These are phyloP conservation scores for Zygosaccharomyces sapae DNA, from an alignment of 1,139 yeast species.

Conservation along the genomic window DNA sequence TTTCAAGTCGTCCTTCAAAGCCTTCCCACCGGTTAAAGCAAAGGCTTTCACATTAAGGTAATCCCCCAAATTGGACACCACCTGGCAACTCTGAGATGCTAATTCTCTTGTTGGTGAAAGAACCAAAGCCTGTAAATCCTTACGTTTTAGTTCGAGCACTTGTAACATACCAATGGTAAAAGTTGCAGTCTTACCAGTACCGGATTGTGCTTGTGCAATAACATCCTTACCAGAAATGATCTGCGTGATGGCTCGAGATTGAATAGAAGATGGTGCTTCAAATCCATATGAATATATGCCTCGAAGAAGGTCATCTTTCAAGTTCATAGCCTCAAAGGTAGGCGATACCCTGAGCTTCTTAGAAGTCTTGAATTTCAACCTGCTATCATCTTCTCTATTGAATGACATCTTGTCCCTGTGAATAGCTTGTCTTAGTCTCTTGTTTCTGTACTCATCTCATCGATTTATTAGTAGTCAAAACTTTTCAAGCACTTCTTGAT, in stretches of 20 bases:
- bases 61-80: constrained; percentile 78
- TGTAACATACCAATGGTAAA: constrained; percentile 89
- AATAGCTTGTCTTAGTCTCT: constrained; percentile 1
- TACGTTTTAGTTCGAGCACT: constrained; percentile 61
- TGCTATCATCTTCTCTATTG: constrained; percentile 54
- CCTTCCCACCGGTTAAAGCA: constrained; percentile 92
- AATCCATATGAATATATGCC: constrained; percentile 92
- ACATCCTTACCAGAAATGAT: constrained; percentile 88
- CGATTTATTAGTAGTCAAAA: constrained; percentile 3
- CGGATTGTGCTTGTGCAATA: constrained; percentile 97
- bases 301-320: constrained; percentile 60
- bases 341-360: constrained; percentile 59
- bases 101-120: constrained; percentile 93
- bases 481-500: constrained; percentile 10
- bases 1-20: constrained; percentile 74
- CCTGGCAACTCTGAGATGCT: constrained; percentile 84
- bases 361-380: constrained; percentile 58
- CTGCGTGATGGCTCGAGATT: constrained; percentile 89
- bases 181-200: constrained; percentile 98
- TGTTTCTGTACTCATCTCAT: constrained; percentile 10
- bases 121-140: constrained; percentile 72
- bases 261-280: constrained; percentile 92
- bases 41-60: constrained; percentile 79
- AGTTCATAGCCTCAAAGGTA: constrained; percentile 73
- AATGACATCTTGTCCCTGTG: constrained; percentile 41